These are phyloP conservation scores for Coprinopsis sp. DNA, from an alignment of 768 basidiomycete species.

Conservation along the genomic window DNA sequence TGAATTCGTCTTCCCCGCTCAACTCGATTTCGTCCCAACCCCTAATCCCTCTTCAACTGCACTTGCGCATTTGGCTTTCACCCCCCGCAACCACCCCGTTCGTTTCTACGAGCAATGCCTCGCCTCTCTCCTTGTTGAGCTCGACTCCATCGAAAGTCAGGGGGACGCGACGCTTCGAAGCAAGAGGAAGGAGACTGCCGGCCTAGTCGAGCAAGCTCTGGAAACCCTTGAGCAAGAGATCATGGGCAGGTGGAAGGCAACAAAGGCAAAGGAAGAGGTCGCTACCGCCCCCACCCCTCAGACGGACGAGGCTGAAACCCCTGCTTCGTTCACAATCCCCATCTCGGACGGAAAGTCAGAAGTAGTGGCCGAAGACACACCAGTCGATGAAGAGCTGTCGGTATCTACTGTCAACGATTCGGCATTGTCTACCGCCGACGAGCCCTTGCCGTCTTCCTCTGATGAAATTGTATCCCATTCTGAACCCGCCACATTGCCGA, in stretches of 20 bases:
- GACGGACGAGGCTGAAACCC: background rate
- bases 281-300: background rate
- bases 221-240: constrained; percentile 48
- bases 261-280: constrained; percentile 11
- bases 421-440: too few relatives aligned
- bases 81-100: constrained; percentile 52
- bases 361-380: too few relatives aligned
- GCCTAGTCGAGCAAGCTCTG: constrained; percentile 50
- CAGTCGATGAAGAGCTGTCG: too few relatives aligned
- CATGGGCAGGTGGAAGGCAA: constrained; percentile 34
- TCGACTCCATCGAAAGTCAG: constrained; percentile 59
- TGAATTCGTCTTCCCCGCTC: constrained; percentile 36
- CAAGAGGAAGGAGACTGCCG: constrained; percentile 51
- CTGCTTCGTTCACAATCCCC: too few relatives aligned
- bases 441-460: too few relatives aligned
- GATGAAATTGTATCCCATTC: too few relatives aligned
- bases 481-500: too few relatives aligned
- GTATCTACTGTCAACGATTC: too few relatives aligned
- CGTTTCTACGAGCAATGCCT: constrained; percentile 60
- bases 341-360: too few relatives aligned
- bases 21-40: constrained; percentile 37
- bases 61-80: constrained; percentile 48
- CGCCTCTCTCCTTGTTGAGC: constrained; percentile 44
- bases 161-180: constrained; percentile 52
- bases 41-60: constrained; percentile 16